Base-by-base conservation (phyloP, 495 filamentous ascomycete genomes). In the Lophiotrema nucula region DNA sequence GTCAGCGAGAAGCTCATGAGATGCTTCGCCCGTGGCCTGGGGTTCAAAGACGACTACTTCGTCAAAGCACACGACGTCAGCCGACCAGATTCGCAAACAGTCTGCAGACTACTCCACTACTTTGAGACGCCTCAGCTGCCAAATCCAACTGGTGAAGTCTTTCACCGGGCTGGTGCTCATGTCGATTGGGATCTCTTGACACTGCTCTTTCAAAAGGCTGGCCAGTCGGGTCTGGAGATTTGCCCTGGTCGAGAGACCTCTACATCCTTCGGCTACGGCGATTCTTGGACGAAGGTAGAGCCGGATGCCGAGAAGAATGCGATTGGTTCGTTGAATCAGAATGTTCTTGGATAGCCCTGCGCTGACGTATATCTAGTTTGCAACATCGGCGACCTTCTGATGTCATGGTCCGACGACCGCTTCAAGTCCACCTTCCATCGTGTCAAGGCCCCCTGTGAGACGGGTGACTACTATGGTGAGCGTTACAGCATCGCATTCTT, bases 391-490 rank as follows among this genome's bases (percentile, higher is more conserved):
- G 83, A 87, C 65, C 72, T 87, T 62, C 74, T 88, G 24, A 86
- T 87, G 83, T 79, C 75, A 13, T 87, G 84, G 82, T 83, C 78
- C 43, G 84, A 87, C 60, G 85, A 87, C 65, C 77, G 83, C 26
- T 85, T 87, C 70, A 86, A 86, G 69, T 82, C 79, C 39, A 82
- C 80, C 0, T 83, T 83, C 47, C 83, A 85, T 59, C 77, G 82
- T 1, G 81, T 84, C 26, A 80, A 80, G 70, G 81, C 82, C 35
- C 82, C 83, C 11, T 73, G 70, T 25, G 73, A 79, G 26, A 53
- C 67, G 15, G 51, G 41, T 0, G 83, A 85, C 58, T 81, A 78
- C 67, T 84, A 77, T 59, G 78, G 79, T 26, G 71, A 76, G 58
- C 73, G 84, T 47, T 85, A 86, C 61, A 83, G 79, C 61, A 81